Conservation (phyloP, 768 basidiomycete species). For the Rhodotorula babjevae region DNA sequence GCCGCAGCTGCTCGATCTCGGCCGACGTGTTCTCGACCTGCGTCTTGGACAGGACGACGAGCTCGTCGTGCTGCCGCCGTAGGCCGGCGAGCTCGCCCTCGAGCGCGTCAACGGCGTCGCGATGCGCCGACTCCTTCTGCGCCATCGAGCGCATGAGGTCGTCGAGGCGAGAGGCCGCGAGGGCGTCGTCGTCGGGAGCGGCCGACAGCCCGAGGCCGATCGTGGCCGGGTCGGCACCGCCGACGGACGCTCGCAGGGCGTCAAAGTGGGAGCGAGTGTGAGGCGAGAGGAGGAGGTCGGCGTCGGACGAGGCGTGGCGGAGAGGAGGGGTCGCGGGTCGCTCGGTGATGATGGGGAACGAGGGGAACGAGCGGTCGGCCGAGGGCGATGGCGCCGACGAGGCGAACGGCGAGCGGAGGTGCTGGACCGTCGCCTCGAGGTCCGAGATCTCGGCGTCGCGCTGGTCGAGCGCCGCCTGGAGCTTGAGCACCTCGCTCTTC, state of each 20-base stretch:
- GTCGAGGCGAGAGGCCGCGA: slow-evolving; percentile 58
- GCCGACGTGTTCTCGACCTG: slow-evolving; percentile 87
- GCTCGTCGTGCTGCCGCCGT: slow-evolving; percentile 74
- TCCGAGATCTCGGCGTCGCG: slow-evolving; percentile 76
- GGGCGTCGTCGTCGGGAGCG: neutral
- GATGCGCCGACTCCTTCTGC: slow-evolving; percentile 86
- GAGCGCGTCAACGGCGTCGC: slow-evolving; percentile 69
- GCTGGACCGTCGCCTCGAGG: slow-evolving; percentile 25
- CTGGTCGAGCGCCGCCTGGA: slow-evolving; percentile 86
- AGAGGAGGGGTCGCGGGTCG: slow-evolving; percentile 3
- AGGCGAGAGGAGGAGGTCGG: slow-evolving; percentile 55
- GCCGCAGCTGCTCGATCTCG: slow-evolving; percentile 46
- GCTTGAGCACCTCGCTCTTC: slow-evolving; percentile 89
- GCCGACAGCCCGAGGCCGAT: slow-evolving; percentile 43
- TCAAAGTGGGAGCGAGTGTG: slow-evolving; percentile 70
- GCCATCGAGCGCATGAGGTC: slow-evolving; percentile 98
- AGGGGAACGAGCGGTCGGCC: neutral
- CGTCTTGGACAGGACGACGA: slow-evolving; percentile 73
- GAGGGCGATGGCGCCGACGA: neutral
- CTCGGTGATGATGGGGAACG: slow-evolving; percentile 11
- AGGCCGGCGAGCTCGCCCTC: slow-evolving; percentile 57
- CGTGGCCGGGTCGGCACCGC: slow-evolving; percentile 33
- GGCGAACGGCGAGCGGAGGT: slow-evolving; percentile 5
- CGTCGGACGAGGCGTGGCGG: neutral
- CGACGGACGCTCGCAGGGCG: slow-evolving; percentile 65